Percentiles rank a stretch among this genome's conserved stretches.
Conservation (phyloP, 331 rosid genomes). For the Cydonia oblonga region DNA sequence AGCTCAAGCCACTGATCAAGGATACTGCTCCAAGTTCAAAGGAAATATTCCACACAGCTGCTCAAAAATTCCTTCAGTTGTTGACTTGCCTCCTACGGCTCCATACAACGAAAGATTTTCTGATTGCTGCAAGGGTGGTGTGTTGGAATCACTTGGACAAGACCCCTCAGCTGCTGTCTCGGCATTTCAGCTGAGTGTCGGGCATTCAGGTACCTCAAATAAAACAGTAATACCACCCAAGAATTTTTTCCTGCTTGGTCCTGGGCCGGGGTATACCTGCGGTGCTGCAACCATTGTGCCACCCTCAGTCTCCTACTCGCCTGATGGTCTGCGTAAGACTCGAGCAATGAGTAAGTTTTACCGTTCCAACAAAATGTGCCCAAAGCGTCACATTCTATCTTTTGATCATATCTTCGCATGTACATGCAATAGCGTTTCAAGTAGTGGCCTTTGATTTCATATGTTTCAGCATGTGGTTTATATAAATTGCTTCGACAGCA, state of each 20-base stretch:
- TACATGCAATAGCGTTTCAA: not conserved
- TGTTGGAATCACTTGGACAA: conserved; percentile 21
- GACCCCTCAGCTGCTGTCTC: conserved; percentile 18
- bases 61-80: conserved; percentile 17
- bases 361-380: no score
- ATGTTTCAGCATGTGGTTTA: not conserved
- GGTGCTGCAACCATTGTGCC: not conserved
- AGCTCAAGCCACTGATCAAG: conserved; percentile 36
- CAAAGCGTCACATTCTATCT: no score
- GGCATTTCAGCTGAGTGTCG: conserved; percentile 19
- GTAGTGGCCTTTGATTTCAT: not conserved
- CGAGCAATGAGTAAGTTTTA: conserved; percentile 24
- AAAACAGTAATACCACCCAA: conserved; percentile 12
- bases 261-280: conserved; percentile 18
- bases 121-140: conserved; percentile 30
- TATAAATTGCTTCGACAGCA: not conserved
- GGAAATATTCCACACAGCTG: conserved; percentile 27
- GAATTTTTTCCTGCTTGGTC: conserved; percentile 13
- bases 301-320: conserved; percentile 1
- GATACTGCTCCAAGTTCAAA: conserved; percentile 34
- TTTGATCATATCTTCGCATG: no score
- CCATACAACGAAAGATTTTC: conserved; percentile 11
- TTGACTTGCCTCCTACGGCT: conserved; percentile 29
- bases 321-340: conserved; percentile 9
- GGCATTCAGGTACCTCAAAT: conserved; percentile 19